Percentiles rank a stretch among this genome's conserved stretches.
Conservation (phyloP, 331 rosid species). For the Dryas integrifolia region DNA sequence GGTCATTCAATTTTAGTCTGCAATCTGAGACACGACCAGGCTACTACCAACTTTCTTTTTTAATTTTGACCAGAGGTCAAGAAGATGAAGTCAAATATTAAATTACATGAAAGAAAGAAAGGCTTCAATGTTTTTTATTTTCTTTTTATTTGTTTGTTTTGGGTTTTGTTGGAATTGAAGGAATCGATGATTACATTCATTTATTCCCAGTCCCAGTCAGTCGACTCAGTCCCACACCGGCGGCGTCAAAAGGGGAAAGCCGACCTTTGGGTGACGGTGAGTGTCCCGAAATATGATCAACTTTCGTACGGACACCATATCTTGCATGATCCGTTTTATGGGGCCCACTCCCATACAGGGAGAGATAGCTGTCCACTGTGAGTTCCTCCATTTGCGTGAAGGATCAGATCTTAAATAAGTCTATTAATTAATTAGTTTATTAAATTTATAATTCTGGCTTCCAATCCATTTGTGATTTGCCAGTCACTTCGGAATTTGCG, state of each 20-base stretch:
- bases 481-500: too few relatives aligned
- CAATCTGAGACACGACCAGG: background rate
- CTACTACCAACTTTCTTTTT: background rate
- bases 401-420: too few relatives aligned
- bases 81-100: background rate
- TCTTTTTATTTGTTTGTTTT: slow-evolving; percentile 8
- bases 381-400: too few relatives aligned
- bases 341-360: too few relatives aligned
- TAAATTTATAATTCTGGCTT: too few relatives aligned
- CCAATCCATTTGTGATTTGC: too few relatives aligned
- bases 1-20: background rate
- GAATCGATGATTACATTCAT: too few relatives aligned
- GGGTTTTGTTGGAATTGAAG: slow-evolving; percentile 4
- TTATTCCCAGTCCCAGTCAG: background rate
- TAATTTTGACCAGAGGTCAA: background rate
- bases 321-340: too few relatives aligned
- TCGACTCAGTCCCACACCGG: slow-evolving; percentile 3
- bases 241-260: background rate
- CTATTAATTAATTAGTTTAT: too few relatives aligned
- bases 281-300: too few relatives aligned
- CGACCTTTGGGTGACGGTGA: background rate
- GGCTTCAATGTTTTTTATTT: background rate
- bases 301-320: too few relatives aligned
- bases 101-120: background rate
- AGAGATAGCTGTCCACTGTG: too few relatives aligned